Conservation (phyloP, 2,329 filamentous ascomycete species). For the Celoporthe dispersa region DNA sequence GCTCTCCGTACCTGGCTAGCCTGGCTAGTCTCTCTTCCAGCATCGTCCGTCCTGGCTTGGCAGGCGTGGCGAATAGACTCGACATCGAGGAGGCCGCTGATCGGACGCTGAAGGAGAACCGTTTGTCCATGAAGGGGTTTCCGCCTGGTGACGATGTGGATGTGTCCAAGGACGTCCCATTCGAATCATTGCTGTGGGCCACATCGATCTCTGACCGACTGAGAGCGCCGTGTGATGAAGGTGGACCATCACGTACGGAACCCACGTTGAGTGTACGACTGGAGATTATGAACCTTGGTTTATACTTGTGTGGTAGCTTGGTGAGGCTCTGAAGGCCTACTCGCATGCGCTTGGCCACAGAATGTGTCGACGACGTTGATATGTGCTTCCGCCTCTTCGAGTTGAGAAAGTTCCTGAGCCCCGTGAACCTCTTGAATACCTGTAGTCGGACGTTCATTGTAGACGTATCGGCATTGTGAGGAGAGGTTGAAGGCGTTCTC, state of each 20-base stretch:
- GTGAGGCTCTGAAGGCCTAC: neutral
- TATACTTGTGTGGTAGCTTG: neutral
- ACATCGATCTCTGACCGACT: neutral
- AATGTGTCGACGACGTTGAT: neutral
- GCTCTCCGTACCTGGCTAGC: conserved; percentile 2
- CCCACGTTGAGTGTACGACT: neutral
- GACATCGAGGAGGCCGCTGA: neutral
- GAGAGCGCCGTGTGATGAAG: neutral
- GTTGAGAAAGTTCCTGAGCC: neutral
- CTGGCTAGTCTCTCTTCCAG: conserved; percentile 1
- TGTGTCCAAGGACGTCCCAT: conserved; percentile 4
- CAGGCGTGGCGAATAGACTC: neutral
- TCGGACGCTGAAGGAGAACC: neutral
- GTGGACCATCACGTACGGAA: neutral
- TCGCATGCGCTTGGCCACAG: neutral
- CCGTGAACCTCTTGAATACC: neutral
- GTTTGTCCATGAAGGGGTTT: neutral
- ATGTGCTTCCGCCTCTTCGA: neutral
- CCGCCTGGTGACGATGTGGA: neutral
- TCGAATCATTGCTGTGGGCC: neutral
- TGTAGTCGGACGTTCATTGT: neutral
- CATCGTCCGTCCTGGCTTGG: neutral
- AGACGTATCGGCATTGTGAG: neutral
- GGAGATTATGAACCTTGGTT: neutral
- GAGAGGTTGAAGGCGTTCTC: neutral